These are phyloP conservation scores for Termitomyces sp. DNA, from an alignment of 768 basidiomycete genomes.

Conservation along the genomic window DNA sequence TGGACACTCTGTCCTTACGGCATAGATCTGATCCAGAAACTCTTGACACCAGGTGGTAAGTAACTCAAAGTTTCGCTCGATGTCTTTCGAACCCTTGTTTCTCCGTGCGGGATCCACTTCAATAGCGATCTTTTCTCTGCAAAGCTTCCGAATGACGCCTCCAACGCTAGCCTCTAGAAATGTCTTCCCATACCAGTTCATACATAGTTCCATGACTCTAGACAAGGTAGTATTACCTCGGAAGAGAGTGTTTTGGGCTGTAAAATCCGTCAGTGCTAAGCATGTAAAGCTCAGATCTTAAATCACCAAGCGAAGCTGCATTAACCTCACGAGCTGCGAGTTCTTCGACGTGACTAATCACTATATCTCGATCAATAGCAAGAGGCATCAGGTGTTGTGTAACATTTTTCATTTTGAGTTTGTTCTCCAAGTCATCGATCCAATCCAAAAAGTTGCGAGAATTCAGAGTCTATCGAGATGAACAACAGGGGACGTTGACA, in stretches of 20 bases:
- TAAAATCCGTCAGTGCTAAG: neutral
- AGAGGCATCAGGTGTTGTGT: slow-evolving; percentile 61
- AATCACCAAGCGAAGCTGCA: slow-evolving; percentile 57
- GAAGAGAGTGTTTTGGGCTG: slow-evolving; percentile 76
- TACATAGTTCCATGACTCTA: slow-evolving; percentile 74
- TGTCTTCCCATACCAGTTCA: slow-evolving; percentile 74
- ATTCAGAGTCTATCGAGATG: slow-evolving; percentile 38
- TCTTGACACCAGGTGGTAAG: slow-evolving; percentile 76
- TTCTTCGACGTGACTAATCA: slow-evolving; percentile 66
- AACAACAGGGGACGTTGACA: neutral
- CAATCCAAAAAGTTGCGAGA: slow-evolving; percentile 68
- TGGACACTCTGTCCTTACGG: slow-evolving; percentile 68
- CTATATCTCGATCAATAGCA: slow-evolving; percentile 59
- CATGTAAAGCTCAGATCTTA: neutral
- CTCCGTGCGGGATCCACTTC: slow-evolving; percentile 78
- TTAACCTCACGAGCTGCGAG: slow-evolving; percentile 70
- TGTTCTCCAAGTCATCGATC: slow-evolving; percentile 66
- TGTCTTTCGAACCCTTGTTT: slow-evolving; percentile 53
- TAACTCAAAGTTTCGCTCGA: slow-evolving; percentile 62
- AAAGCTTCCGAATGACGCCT: slow-evolving; percentile 59
- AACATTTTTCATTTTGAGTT: slow-evolving; percentile 60
- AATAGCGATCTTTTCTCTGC: slow-evolving; percentile 67
- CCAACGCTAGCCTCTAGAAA: slow-evolving; percentile 84
- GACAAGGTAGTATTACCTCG: slow-evolving; percentile 64
- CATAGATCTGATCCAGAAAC: slow-evolving; percentile 80